Evolutionary conservation across 106 monocot species (phyloP), one percentile per base, ranked within the genome.

Genomic region (Dioscorea dumetorum): DNA sequence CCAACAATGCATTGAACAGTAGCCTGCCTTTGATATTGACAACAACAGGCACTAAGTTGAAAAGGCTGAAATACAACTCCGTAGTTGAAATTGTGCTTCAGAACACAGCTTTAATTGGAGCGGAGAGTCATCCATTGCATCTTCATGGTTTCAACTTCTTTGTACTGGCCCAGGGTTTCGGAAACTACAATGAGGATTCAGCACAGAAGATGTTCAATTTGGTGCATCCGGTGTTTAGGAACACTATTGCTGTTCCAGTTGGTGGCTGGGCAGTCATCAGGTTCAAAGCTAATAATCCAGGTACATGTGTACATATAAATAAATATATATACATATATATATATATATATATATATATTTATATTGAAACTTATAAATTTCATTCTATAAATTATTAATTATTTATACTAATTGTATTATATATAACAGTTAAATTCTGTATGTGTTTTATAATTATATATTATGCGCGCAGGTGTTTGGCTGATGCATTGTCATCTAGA

Each of bases 261-360:
- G 87, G 85, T 1, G 91, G 91, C 2, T 91, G 91, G 91, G 87
- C 85, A 0, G 91, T 88, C 22, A 88, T 91, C 53, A 71, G 91
- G 2, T 91, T 91, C 78, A 63, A 61, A 0, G 87, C 91, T 17
- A 23, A 91, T 34, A 91, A 91, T 61, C 91, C 91, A 68, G 87
- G 91, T 91, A 79, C n/a, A n/a, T n/a, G n/a, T n/a, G n/a, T n/a
- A n/a, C n/a, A n/a, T n/a, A n/a, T n/a, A n/a, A n/a, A n/a, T n/a
- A n/a, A n/a, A n/a, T n/a, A n/a, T n/a, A n/a, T n/a, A n/a, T n/a
- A n/a, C n/a, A n/a, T n/a, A n/a, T n/a, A n/a, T n/a, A n/a, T n/a
- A n/a, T n/a, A n/a, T n/a, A 28, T 28, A 28, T 28, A 28, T 28
- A 28, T 28, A 28, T 28, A 28, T 3, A 28, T 28, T 1, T 28